phyloP scores from a whole-genome alignment of 805 yeast species.

The Barnettozyma botsteinii region DNA sequence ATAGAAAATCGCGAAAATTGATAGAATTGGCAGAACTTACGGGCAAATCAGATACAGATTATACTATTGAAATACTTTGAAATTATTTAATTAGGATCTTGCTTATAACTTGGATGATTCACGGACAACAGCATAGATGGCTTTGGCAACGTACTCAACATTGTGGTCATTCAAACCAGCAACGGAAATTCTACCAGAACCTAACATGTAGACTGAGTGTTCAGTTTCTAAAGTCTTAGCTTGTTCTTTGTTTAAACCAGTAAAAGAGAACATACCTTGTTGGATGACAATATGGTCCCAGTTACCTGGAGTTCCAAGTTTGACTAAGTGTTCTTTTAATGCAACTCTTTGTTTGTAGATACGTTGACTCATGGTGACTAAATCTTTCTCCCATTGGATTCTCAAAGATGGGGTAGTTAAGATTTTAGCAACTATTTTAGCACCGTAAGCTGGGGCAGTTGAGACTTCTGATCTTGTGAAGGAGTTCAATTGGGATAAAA shows the following conservation, averaged over 20 bases:
- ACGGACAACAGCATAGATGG: constrained; percentile 73
- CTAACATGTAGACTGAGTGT: constrained; percentile 77
- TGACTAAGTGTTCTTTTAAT: constrained; percentile 54
- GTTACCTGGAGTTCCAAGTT: constrained; percentile 73
- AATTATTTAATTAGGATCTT: neutral
- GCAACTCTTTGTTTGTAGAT: constrained; percentile 72
- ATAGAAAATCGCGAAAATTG: neutral
- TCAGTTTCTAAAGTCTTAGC: constrained; percentile 68
- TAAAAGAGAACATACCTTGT: constrained; percentile 95
- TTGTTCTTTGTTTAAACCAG: constrained; percentile 76
- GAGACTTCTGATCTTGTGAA: constrained; percentile 82
- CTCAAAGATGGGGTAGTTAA: constrained; percentile 62
- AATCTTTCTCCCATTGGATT: constrained; percentile 77
- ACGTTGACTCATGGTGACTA: constrained; percentile 81
- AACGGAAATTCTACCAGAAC: constrained; percentile 86
- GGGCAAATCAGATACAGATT: neutral
- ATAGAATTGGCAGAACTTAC: neutral
- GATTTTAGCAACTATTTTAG: constrained; percentile 78
- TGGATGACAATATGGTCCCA: constrained; percentile 91
- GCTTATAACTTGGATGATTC: constrained; percentile 18
- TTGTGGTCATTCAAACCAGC: constrained; percentile 86
- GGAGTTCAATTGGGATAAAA: constrained; percentile 69
- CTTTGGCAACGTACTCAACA: constrained; percentile 70
- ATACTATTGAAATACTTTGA: too few species aligned
- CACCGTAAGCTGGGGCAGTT: constrained; percentile 94